Conservation (phyloP, 495 filamentous ascomycete genomes). For the Sabuloglossum arenarium region DNA sequence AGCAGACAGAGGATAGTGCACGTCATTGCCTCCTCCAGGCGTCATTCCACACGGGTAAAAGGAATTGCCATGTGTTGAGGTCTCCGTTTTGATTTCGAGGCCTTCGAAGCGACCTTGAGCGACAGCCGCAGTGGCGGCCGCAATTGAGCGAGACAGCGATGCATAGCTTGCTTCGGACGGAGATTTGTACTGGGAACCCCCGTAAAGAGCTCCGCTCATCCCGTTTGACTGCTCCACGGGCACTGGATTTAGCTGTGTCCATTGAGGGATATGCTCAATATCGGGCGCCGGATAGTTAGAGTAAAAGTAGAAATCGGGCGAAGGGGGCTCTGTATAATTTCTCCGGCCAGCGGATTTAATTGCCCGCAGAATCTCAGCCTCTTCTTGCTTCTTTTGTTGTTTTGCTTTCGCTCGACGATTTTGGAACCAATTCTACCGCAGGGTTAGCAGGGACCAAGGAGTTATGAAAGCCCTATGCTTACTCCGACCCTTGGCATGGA, state of each 20-base stretch:
- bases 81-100: background rate
- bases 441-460: background rate
- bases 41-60: background rate
- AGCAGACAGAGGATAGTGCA: constrained; percentile 8
- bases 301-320: background rate
- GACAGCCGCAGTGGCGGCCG: background rate
- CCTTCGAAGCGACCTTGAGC: background rate
- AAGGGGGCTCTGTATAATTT: background rate
- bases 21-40: background rate
- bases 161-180: background rate
- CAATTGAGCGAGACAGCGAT: constrained; percentile 1
- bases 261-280: background rate
- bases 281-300: background rate
- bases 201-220: background rate
- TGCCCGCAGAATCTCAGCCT: constrained; percentile 33
- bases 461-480: no score
- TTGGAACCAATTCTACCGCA: constrained; percentile 68
- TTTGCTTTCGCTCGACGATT: constrained; percentile 72
- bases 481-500: constrained; percentile 62
- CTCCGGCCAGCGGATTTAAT: constrained; percentile 10
- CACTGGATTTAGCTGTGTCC: background rate
- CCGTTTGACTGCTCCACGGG: background rate
- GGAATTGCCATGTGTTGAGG: background rate
- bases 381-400: constrained; percentile 50
- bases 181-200: background rate